phyloP scores from a whole-genome alignment of 306 rosid species.

The Sesbania bispinosa region DNA sequence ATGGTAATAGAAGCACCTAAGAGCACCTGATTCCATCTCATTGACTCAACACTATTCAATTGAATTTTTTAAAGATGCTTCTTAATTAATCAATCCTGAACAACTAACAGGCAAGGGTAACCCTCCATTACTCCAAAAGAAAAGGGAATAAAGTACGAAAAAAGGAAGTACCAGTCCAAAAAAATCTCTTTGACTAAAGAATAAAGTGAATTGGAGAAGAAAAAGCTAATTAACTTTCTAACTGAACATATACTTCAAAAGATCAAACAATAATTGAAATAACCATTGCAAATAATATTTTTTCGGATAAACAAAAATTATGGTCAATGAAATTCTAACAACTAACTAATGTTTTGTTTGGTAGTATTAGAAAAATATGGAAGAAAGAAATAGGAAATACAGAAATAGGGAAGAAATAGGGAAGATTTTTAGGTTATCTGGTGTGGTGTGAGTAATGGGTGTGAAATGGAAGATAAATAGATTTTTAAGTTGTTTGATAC shows the following conservation, averaged over 20 bases:
- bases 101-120: neutral
- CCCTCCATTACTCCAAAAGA: slow-evolving; percentile 22
- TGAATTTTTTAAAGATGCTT: slow-evolving; percentile 17
- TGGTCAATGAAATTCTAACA: no score
- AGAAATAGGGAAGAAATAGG: no score
- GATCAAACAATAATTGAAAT: neutral
- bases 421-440: no score
- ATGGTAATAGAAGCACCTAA: neutral
- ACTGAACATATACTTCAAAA: slow-evolving; percentile 12
- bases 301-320: neutral
- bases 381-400: no score
- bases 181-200: slow-evolving; percentile 15
- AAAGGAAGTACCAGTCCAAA: neutral
- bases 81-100: slow-evolving; percentile 3
- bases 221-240: slow-evolving; percentile 12
- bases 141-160: slow-evolving; percentile 16
- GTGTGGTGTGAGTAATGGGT: no score
- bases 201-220: neutral
- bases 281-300: neutral
- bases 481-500: no score
- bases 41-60: slow-evolving; percentile 30
- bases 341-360: no score
- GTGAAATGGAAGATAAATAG: no score
- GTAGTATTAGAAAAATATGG: no score
- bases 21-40: slow-evolving; percentile 22